Conservation (phyloP, 768 basidiomycete species). For the Macrolepiota dolichaula region DNA sequence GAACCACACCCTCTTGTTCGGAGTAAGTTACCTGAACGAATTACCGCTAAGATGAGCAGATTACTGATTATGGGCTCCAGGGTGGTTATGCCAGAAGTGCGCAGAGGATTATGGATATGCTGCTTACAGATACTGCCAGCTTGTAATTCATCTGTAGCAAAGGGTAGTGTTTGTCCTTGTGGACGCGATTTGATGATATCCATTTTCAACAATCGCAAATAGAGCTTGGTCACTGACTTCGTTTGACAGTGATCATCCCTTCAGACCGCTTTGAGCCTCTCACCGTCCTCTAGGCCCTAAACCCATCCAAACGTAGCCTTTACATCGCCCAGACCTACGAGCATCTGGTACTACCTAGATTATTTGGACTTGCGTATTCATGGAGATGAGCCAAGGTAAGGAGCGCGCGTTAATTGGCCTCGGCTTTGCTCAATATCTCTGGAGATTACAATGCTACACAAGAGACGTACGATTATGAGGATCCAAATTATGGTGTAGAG, state of each 20-base stretch:
- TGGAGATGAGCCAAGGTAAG: constrained; percentile 53
- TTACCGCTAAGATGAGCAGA: constrained; percentile 1
- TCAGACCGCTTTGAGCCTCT: background rate
- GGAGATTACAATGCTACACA: constrained; percentile 46
- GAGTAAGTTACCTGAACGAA: constrained; percentile 41
- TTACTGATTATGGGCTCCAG: constrained; percentile 24
- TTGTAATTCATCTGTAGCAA: background rate
- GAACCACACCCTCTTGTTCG: constrained; percentile 78
- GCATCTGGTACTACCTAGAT: background rate
- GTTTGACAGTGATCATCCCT: background rate
- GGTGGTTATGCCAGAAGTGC: constrained; percentile 53
- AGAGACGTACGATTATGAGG: constrained; percentile 59
- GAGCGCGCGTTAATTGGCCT: constrained; percentile 19
- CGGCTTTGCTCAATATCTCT: constrained; percentile 29
- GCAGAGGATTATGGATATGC: constrained; percentile 38
- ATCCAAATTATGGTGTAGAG: constrained; percentile 51
- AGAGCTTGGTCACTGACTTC: constrained; percentile 25
- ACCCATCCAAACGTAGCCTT: background rate
- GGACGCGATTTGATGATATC: constrained; percentile 2
- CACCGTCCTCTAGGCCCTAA: background rate
- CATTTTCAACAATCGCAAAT: constrained; percentile 26
- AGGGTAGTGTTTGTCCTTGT: constrained; percentile 4
- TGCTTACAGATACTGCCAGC: constrained; percentile 12
- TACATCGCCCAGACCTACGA: background rate
- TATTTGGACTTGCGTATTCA: background rate